Conservation (phyloP, 140 eudicot species). For the Anethum foeniculum region DNA sequence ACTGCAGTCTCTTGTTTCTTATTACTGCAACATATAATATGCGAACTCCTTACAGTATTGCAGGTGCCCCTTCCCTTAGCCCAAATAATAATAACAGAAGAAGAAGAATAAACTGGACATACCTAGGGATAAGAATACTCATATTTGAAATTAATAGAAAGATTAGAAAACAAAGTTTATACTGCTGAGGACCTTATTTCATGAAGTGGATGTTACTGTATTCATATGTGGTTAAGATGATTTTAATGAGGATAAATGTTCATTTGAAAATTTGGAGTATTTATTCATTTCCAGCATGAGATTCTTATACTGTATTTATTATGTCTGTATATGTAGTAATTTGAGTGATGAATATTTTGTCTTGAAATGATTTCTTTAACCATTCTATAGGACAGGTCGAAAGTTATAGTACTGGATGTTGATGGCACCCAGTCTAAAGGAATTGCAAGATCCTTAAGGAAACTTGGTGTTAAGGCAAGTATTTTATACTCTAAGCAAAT, state of each 20-base stretch:
- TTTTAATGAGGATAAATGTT: neutral
- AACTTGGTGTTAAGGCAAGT: constrained; percentile 79
- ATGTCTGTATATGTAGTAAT: constrained; percentile 7
- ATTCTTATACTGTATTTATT: neutral
- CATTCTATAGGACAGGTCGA: constrained; percentile 62
- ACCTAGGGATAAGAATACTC: neutral
- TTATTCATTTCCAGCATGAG: constrained; percentile 9
- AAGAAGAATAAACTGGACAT: neutral
- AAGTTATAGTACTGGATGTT: constrained; percentile 80
- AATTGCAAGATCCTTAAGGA: constrained; percentile 77
- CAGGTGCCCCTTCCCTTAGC: neutral
- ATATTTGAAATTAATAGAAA: neutral
- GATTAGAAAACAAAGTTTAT: constrained; percentile 3
- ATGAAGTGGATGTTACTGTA: neutral
- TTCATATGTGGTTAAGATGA: neutral
- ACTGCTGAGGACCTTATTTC: neutral
- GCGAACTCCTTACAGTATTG: neutral
- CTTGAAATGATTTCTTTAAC: constrained; percentile 18
- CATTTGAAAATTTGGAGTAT: neutral
- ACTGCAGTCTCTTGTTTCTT: neutral
- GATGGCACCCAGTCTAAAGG: constrained; percentile 84
- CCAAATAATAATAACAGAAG: neutral
- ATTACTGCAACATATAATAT: neutral
- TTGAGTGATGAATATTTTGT: constrained; percentile 17
- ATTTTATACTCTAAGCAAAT: neutral